Evolutionary conservation across 129 eudicot genomes (phyloP).

Genomic region (Chrysanthemum lavandulifolium): DNA sequence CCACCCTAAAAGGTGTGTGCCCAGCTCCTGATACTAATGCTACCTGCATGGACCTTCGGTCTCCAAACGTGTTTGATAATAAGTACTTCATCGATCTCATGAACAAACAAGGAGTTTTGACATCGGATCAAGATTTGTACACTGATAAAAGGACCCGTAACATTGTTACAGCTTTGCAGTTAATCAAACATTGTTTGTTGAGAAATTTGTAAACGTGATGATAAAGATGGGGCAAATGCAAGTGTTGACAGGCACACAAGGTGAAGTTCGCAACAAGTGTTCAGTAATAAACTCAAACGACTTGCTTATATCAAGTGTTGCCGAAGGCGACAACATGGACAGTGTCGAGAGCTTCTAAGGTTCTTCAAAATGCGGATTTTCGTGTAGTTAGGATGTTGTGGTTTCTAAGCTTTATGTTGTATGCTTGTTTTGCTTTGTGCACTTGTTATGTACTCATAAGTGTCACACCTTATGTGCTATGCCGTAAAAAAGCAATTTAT

Average conservation of each 20-base stretch:
- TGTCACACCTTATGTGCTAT: no score
- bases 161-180: slow-evolving; percentile 59
- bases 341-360: slow-evolving; percentile 21
- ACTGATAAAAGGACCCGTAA: slow-evolving; percentile 50
- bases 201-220: slow-evolving; percentile 59
- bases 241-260: slow-evolving; percentile 62
- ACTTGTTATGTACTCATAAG: not conserved
- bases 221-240: slow-evolving; percentile 71
- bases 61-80: slow-evolving; percentile 69
- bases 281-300: slow-evolving; percentile 42
- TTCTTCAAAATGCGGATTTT: slow-evolving; percentile 12
- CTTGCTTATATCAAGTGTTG: slow-evolving; percentile 33
- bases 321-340: slow-evolving; percentile 14
- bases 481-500: no score
- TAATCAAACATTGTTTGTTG: slow-evolving; percentile 59
- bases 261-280: slow-evolving; percentile 64
- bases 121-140: slow-evolving; percentile 65
- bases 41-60: slow-evolving; percentile 46
- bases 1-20: slow-evolving; percentile 42
- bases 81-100: slow-evolving; percentile 63
- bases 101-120: slow-evolving; percentile 60
- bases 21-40: slow-evolving; percentile 35
- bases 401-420: not conserved
- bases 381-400: slow-evolving; percentile 14
- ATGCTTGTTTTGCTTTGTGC: slow-evolving; percentile 9